These are phyloP conservation scores for Pythium phragmiticola DNA, from an alignment of 352 stramenopile genomes.

Conservation along the genomic window DNA sequence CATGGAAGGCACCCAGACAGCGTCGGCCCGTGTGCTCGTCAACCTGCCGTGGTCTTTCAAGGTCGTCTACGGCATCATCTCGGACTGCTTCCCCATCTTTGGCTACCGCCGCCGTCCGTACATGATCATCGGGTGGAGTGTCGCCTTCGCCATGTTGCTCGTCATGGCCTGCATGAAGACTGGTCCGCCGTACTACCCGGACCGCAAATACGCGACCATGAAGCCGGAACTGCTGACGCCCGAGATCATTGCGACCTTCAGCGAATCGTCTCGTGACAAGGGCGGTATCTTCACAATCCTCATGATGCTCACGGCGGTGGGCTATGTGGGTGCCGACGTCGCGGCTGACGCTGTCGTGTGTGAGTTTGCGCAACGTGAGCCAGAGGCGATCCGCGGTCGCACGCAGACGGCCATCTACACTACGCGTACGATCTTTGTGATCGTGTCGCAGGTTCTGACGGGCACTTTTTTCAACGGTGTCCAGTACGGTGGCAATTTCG, in stretches of 20 bases:
- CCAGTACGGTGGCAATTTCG: conserved; percentile 20
- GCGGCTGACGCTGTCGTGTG: conserved; percentile 15
- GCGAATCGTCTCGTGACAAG: conserved; percentile 24
- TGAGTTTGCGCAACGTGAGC: conserved; percentile 19
- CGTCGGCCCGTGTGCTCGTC: conserved; percentile 25
- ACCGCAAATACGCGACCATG: conserved; percentile 23
- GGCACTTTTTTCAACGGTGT: conserved; percentile 27
- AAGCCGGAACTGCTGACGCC: conserved; percentile 15
- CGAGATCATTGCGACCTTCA: conserved; percentile 14
- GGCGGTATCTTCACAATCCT: conserved; percentile 31
- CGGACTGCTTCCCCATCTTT: conserved; percentile 30
- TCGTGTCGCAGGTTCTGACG: conserved; percentile 26
- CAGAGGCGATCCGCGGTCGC: conserved; percentile 16
- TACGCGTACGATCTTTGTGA: conserved; percentile 20
- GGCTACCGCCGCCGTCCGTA: conserved; percentile 35
- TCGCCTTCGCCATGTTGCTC: conserved; percentile 21
- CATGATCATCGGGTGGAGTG: conserved; percentile 33
- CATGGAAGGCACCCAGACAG: conserved; percentile 27
- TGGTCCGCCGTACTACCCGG: conserved; percentile 31
- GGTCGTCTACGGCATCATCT: conserved; percentile 30
- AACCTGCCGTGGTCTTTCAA: conserved; percentile 35
- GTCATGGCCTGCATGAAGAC: conserved; percentile 23
- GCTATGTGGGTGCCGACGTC: conserved; percentile 28
- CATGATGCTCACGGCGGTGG: conserved; percentile 31
- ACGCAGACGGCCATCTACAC: conserved; percentile 20